A percentile compares a stretch with the other conserved stretches of the same genome.
phyloP scores from a whole-genome alignment of 768 basidiomycete species.

The Trametes coccinea region DNA sequence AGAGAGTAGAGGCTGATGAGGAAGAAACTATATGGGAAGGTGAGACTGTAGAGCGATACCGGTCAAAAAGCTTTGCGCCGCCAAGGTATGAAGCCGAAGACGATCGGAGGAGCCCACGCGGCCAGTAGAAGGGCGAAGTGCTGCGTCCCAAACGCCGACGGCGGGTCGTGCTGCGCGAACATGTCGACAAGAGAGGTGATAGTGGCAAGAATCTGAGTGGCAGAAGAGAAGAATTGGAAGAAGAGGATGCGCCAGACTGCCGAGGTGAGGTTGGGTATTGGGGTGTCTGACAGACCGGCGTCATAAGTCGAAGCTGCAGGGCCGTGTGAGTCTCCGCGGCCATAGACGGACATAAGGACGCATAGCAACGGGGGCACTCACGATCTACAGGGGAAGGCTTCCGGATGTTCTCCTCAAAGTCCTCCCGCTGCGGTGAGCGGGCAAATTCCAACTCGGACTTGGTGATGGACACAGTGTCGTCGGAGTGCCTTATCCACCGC shows the following conservation, averaged over 20 bases:
- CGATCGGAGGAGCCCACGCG: constrained; percentile 58
- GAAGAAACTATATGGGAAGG: not conserved
- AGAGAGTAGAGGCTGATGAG: not conserved
- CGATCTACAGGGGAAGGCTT: constrained; percentile 14
- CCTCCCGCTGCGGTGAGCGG: constrained; percentile 13
- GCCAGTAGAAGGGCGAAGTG: constrained; percentile 59
- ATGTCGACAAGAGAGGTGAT: constrained; percentile 48
- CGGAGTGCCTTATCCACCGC: constrained; percentile 25
- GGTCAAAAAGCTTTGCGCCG: constrained; percentile 11
- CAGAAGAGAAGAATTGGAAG: constrained; percentile 52
- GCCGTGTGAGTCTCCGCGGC: constrained; percentile 10
- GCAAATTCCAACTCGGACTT: constrained; percentile 27
- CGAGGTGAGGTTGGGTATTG: constrained; percentile 15
- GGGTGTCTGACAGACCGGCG: constrained; percentile 14
- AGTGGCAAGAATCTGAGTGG: constrained; percentile 32
- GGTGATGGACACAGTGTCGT: constrained; percentile 12
- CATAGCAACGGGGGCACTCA: constrained; percentile 13
- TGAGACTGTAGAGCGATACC: not conserved
- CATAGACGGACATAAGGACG: constrained; percentile 6
- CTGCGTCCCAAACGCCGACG: constrained; percentile 63
- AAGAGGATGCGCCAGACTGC: constrained; percentile 51
- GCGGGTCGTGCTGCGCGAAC: constrained; percentile 52
- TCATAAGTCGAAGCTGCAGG: constrained; percentile 21
- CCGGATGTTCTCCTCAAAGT: constrained; percentile 14
- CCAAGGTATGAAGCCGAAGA: constrained; percentile 45